These are phyloP conservation scores for Phytopythium vexans DNA, from an alignment of 352 stramenopile species.

Conservation along the genomic window DNA sequence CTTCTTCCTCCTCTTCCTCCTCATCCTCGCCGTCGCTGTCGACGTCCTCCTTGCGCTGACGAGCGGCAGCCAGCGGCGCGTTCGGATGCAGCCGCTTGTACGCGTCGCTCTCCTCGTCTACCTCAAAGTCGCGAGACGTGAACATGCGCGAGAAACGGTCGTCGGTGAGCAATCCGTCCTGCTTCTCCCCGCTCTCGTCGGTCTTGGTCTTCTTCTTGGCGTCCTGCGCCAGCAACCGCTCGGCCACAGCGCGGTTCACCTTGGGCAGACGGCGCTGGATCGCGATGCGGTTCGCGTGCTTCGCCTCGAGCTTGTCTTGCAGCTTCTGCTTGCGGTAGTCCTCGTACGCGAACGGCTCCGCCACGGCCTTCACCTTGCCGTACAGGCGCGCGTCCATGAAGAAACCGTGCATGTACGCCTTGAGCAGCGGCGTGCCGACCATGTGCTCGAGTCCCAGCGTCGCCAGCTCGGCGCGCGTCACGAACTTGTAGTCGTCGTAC, in stretches of 20 bases:
- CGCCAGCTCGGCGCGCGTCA: constrained; percentile 93
- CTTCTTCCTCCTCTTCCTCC: constrained; percentile 45
- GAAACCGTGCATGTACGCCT: constrained; percentile 99
- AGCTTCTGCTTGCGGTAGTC: constrained; percentile 97
- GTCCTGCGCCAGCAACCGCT: constrained; percentile 72
- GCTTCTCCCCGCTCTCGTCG: constrained; percentile 18
- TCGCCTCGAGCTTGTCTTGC: constrained; percentile 90
- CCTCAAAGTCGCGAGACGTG: constrained; percentile 96
- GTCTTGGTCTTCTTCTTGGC: constrained; percentile 50
- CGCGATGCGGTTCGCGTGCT: constrained; percentile 88
- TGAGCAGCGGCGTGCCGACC: constrained; percentile 95
- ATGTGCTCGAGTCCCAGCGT: constrained; percentile 97
- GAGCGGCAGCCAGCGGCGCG: constrained; percentile 59
- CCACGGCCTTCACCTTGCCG: constrained; percentile 94
- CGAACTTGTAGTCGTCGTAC: constrained; percentile 99
- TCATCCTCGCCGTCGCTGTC: constrained; percentile 88
- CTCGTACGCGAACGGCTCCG: constrained; percentile 98
- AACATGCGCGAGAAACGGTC: constrained; percentile 98
- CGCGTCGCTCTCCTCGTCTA: constrained; percentile 96
- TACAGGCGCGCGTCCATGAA: constrained; percentile 99
- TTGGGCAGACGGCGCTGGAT: constrained; percentile 87
- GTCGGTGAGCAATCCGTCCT: constrained; percentile 83
- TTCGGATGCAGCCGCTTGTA: constrained; percentile 96
- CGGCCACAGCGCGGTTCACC: constrained; percentile 87
- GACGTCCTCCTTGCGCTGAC: constrained; percentile 80